Conservation (phyloP, 176 grass and related monocot species). For the Hsuehochloa calcarea region DNA sequence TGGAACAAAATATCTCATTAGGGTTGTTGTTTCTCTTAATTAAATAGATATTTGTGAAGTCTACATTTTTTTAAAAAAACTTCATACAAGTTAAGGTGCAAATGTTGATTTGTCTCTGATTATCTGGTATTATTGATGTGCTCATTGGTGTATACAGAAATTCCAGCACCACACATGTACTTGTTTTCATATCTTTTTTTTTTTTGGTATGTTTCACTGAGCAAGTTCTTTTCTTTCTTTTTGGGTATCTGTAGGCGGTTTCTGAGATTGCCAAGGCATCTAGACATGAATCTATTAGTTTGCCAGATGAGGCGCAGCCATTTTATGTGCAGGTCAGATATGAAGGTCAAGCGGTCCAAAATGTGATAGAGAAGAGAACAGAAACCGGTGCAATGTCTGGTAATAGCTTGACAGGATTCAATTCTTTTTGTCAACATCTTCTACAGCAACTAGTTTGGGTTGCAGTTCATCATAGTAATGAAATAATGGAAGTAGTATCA, state of each 20-base stretch:
- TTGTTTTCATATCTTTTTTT: constrained; percentile 7
- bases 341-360: constrained; percentile 56
- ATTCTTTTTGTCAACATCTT: constrained; percentile 30
- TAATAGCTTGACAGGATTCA: constrained; percentile 45
- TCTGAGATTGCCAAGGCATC: constrained; percentile 87
- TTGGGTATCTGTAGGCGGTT: constrained; percentile 63
- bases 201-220: constrained; percentile 20
- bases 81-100: constrained; percentile 9
- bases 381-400: constrained; percentile 45
- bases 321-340: constrained; percentile 52
- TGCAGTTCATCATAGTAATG: background rate
- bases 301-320: constrained; percentile 56
- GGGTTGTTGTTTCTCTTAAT: background rate
- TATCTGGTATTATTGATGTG: constrained; percentile 10
- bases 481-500: background rate
- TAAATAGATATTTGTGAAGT: background rate
- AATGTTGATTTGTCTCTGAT: background rate
- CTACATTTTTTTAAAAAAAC: background rate
- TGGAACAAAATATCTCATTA: background rate
- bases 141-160: background rate
- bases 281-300: constrained; percentile 54
- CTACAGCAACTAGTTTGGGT: background rate
- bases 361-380: constrained; percentile 42
- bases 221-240: constrained; percentile 18
- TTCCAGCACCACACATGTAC: background rate